These are phyloP conservation scores for Cyclanthera cordifolia DNA, from an alignment of 306 rosid genomes.

Conservation along the genomic window DNA sequence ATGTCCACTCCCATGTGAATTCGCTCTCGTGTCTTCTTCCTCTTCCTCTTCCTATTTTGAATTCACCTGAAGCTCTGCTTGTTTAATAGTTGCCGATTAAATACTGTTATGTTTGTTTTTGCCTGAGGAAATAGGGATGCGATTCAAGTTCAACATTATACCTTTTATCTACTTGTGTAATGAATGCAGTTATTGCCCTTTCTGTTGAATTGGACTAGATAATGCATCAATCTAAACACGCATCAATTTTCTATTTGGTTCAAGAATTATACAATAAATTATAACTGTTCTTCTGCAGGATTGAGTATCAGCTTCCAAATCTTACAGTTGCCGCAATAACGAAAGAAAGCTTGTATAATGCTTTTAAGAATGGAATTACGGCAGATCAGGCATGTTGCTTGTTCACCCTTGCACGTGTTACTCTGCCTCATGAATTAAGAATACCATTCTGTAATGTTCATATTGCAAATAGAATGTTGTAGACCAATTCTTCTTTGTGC, in stretches of 20 bases:
- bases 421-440: not conserved
- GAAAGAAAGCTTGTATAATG: constrained; percentile 85
- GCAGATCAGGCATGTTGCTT: constrained; percentile 49
- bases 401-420: not conserved
- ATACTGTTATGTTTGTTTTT: not conserved
- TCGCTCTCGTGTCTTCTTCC: too few species aligned
- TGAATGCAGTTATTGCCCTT: not conserved
- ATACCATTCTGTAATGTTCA: not conserved
- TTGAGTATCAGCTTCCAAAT: constrained; percentile 95
- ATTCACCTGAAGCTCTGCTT: too few species aligned
- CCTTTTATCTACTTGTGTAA: not conserved
- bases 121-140: not conserved
- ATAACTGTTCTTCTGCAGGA: constrained; percentile 33
- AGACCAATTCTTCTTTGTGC: not conserved
- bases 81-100: not conserved
- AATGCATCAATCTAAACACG: not conserved
- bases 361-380: constrained; percentile 85
- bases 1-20: too few species aligned
- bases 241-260: not conserved
- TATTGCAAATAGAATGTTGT: not conserved
- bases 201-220: not conserved
- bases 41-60: too few species aligned
- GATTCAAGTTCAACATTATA: not conserved
- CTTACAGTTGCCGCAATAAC: constrained; percentile 93
- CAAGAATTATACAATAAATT: not conserved